These are phyloP conservation scores for Populus davidiana DNA, from an alignment of 345 rosid species.

Conservation along the genomic window DNA sequence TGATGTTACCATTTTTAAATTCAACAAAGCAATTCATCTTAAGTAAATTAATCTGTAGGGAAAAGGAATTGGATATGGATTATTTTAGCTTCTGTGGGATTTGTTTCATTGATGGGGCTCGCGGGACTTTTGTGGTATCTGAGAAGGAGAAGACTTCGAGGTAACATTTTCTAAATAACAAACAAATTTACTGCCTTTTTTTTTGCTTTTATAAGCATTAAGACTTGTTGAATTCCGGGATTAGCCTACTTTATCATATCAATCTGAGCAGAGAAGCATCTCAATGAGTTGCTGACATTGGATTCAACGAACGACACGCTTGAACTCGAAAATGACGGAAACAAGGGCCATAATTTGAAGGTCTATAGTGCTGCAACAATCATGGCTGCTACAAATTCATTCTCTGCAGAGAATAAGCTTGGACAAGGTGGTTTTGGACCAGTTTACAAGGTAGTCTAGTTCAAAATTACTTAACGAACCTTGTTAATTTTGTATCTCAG, in stretches of 20 bases:
- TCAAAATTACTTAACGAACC: too few relatives aligned
- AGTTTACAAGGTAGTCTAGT: neutral
- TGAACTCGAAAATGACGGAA: constrained; percentile 10
- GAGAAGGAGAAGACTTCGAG: constrained; percentile 7
- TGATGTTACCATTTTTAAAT: too few relatives aligned
- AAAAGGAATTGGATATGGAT: constrained; percentile 10
- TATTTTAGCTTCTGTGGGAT: neutral
- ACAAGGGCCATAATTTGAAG: neutral
- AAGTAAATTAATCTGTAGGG: too few relatives aligned
- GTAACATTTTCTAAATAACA: neutral
- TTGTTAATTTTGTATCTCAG: too few relatives aligned
- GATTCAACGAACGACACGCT: constrained; percentile 6
- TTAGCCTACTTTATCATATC: neutral
- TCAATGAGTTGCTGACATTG: constrained; percentile 9
- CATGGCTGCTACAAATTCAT: constrained; percentile 10
- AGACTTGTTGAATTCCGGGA: neutral
- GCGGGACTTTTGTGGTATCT: neutral
- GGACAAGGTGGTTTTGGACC: constrained; percentile 13
- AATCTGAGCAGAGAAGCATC: constrained; percentile 2
- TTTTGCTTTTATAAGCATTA: neutral
- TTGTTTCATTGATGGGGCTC: neutral
- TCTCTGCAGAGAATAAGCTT: constrained; percentile 8
- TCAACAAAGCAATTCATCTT: too few relatives aligned
- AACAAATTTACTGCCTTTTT: too few relatives aligned
- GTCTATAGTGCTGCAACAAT: neutral